Evolutionary conservation across 2,329 filamentous ascomycete genomes (phyloP).

Genomic region (Endocalyx cinctus): DNA sequence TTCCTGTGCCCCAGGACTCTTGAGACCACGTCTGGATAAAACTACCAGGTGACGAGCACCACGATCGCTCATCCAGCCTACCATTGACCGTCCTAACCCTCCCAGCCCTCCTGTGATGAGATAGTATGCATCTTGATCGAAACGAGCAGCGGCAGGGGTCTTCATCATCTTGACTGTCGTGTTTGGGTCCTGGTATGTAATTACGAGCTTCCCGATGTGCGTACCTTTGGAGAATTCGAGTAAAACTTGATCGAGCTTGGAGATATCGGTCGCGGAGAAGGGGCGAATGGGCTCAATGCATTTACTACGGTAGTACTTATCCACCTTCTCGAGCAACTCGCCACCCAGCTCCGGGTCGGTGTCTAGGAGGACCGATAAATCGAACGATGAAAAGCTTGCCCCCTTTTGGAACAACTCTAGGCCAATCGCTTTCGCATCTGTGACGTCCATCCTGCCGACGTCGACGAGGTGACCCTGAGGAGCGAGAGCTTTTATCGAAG

Average conservation of each 20-base stretch:
- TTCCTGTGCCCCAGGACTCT: neutral
- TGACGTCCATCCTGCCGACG: slow-evolving; percentile 5
- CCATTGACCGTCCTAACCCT: slow-evolving; percentile 7
- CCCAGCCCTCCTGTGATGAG: slow-evolving; percentile 8
- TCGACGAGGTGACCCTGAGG: slow-evolving; percentile 7
- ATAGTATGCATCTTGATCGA: slow-evolving; percentile 7
- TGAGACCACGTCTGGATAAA: slow-evolving; percentile 5
- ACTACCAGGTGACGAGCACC: slow-evolving; percentile 7
- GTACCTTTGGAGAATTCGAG: slow-evolving; percentile 2
- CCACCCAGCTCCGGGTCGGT: neutral
- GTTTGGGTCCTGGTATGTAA: slow-evolving; percentile 4
- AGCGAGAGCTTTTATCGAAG: slow-evolving; percentile 1
- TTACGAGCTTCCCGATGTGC: slow-evolving; percentile 16
- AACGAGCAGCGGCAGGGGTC: neutral
- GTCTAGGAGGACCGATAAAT: neutral
- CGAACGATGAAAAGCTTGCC: neutral
- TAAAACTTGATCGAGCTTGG: slow-evolving; percentile 1
- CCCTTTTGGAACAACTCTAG: slow-evolving; percentile 3
- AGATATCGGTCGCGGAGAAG: neutral
- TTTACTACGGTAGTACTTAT: slow-evolving; percentile 1
- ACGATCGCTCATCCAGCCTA: slow-evolving; percentile 9
- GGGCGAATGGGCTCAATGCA: neutral
- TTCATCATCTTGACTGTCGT: slow-evolving; percentile 3
- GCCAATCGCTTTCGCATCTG: slow-evolving; percentile 5
- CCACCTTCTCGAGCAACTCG: neutral